A percentile compares a stretch with the other conserved stretches of the same genome.
Conservation (phyloP, 2,329 filamentous ascomycete genomes). For the Ophiocordyceps camponoti-leonardi region DNA sequence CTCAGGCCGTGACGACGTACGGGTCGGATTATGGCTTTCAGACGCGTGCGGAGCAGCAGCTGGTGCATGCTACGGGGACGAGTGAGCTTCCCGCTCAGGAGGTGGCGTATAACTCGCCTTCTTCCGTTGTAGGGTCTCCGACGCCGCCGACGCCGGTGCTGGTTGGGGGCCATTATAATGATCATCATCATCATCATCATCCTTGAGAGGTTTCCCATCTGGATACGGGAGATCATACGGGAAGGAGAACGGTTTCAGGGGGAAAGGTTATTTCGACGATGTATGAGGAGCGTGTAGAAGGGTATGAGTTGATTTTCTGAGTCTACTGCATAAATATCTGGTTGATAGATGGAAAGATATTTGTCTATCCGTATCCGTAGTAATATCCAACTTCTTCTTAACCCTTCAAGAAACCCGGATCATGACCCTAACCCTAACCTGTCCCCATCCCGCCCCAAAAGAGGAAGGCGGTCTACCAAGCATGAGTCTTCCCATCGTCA, state of each 20-base stretch:
- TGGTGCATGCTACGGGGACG: too few relatives aligned
- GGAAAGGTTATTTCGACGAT: too few relatives aligned
- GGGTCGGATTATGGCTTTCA: conserved; percentile 3
- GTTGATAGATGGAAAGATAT: too few relatives aligned
- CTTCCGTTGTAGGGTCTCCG: background rate
- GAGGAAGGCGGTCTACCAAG: background rate
- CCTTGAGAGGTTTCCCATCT: background rate
- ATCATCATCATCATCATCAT: background rate
- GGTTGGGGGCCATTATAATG: too few relatives aligned
- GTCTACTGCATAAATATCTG: too few relatives aligned
- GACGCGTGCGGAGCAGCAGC: conserved; percentile 7
- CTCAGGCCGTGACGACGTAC: conserved; percentile 4
- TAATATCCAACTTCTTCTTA: too few relatives aligned
- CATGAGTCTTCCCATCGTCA: background rate
- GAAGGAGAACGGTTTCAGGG: too few relatives aligned
- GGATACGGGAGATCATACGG: too few relatives aligned
- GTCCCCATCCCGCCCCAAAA: background rate
- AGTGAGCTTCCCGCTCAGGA: conserved; percentile 1
- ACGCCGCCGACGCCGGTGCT: background rate
- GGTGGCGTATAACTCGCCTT: background rate
- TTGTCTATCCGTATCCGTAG: too few relatives aligned
- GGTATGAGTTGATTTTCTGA: too few relatives aligned
- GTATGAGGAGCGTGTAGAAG: too few relatives aligned
- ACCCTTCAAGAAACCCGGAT: background rate
- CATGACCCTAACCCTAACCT: background rate